Evolutionary conservation across 148 eudicot species (phyloP), one percentile per base, ranked within the genome.

Genomic region (Camellia granthamiana): DNA sequence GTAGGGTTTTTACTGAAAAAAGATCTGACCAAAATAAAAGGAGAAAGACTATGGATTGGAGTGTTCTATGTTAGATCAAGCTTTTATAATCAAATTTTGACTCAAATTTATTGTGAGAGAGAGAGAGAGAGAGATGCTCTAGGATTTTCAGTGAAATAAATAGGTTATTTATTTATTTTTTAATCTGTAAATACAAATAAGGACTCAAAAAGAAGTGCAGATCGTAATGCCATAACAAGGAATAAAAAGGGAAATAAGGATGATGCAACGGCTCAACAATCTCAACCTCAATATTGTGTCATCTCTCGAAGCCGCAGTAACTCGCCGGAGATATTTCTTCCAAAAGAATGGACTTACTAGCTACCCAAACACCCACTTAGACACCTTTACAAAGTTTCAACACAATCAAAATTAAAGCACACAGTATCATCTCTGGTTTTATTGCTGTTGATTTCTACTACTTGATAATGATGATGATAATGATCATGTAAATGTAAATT

Each of bases 331-430:
- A 83, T 88, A 81, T 89, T 84, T 87, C 91, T 92, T 63, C 97
- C 97, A 4, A 86, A 92, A 84, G 97, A 92, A 70, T 92, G 97
- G 97, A 91, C 88, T 76, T 92, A 92, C 81, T 92, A 87, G 84
- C 78, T 74, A 18, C 3, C 6, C 6, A 61, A 51, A 1, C 54
- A 51, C 9, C 9, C 9, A 51, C 9, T 51, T 51, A 51, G 9
- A 5, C 9, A 51, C 54, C 54, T 9, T 5, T 5, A 51, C 54
- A 51, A 51, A 5, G 54, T 51, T 5, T 5, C 54, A 51, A 51
- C 7, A 51, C 9, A 5, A 51, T 9, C 54, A 5, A 51, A 38
- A 30, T 30, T 30, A 30, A 30, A 30, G 38, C 38, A 30, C 38
- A 30, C 38, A 30, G 1, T 30, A 30, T 30, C 38, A 30, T 30